Evolutionary conservation across 352 stramenopile genomes (phyloP).

Genomic region (Peronospora belbahrii): DNA sequence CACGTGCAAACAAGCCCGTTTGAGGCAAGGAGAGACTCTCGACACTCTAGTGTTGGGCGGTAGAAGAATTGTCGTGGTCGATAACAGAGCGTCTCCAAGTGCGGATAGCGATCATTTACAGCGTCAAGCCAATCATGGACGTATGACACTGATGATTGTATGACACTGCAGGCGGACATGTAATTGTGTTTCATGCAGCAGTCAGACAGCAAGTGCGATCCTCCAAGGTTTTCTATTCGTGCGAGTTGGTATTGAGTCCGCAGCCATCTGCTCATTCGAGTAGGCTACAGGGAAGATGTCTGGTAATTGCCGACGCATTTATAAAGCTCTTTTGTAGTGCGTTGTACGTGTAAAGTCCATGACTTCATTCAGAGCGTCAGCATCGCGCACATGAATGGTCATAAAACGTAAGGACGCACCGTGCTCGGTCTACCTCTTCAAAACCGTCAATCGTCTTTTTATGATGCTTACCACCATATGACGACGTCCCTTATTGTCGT

Average conservation of each 20-base stretch:
- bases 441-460: conserved; percentile 52
- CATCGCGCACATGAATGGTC: conserved; percentile 44
- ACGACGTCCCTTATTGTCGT: conserved; percentile 35
- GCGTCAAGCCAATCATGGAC: conserved; percentile 48
- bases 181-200: conserved; percentile 75
- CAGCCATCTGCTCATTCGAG: conserved; percentile 49
- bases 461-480: conserved; percentile 45
- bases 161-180: conserved; percentile 67
- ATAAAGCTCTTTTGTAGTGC: conserved; percentile 29
- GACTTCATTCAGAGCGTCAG: conserved; percentile 37
- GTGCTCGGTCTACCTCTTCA: conserved; percentile 59
- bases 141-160: too few species aligned
- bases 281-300: conserved; percentile 52
- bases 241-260: conserved; percentile 68
- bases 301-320: conserved; percentile 36
- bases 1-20: conserved; percentile 66
- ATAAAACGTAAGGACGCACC: conserved; percentile 62
- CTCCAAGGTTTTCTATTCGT: conserved; percentile 63
- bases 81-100: conserved; percentile 56
- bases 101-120: conserved; percentile 75
- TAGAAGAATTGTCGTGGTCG: conserved; percentile 81
- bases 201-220: conserved; percentile 62
- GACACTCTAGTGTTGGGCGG: conserved; percentile 49
- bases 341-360: conserved; percentile 39
- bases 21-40: conserved; percentile 45